Evolutionary conservation across 257 asterid species (phyloP).

Genomic region (Plantago major): DNA sequence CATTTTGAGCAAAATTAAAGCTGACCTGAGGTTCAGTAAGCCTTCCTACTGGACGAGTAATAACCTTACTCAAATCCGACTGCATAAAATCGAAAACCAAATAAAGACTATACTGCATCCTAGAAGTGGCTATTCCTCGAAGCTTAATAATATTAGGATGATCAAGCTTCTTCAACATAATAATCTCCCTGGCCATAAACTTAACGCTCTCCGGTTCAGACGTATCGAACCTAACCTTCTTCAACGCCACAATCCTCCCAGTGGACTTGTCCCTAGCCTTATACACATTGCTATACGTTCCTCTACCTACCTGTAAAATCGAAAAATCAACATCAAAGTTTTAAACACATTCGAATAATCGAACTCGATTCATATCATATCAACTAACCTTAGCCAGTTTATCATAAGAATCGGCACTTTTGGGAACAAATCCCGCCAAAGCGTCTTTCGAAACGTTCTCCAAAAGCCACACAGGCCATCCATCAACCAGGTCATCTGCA

Average conservation of each 20-base stretch:
- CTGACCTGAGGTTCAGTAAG: conserved; percentile 72
- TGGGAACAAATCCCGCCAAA: conserved; percentile 49
- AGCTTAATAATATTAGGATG: conserved; percentile 83
- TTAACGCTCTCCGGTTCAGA: conserved; percentile 69
- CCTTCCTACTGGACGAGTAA: conserved; percentile 42
- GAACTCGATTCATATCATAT: no score
- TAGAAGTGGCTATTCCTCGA: conserved; percentile 78
- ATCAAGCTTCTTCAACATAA: conserved; percentile 51
- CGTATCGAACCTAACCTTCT: conserved; percentile 77
- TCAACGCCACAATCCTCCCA: conserved; percentile 65
- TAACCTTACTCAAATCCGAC: conserved; percentile 51
- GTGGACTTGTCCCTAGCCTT: conserved; percentile 58
- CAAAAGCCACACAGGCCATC: conserved; percentile 80
- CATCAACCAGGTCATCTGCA: conserved; percentile 46
- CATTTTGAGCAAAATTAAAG: background rate
- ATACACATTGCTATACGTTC: conserved; percentile 90
- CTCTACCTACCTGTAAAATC: conserved; percentile 59
- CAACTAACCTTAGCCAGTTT: conserved; percentile 58
- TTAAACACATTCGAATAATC: no score
- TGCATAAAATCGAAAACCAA: conserved; percentile 72
- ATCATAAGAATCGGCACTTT: conserved; percentile 70
- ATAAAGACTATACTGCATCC: conserved; percentile 87
- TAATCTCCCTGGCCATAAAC: conserved; percentile 89
- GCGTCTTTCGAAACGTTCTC: conserved; percentile 43
- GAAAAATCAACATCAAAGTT: background rate